phyloP scores from a whole-genome alignment of 139 green algal species.

The Medakamo hakoo region DNA sequence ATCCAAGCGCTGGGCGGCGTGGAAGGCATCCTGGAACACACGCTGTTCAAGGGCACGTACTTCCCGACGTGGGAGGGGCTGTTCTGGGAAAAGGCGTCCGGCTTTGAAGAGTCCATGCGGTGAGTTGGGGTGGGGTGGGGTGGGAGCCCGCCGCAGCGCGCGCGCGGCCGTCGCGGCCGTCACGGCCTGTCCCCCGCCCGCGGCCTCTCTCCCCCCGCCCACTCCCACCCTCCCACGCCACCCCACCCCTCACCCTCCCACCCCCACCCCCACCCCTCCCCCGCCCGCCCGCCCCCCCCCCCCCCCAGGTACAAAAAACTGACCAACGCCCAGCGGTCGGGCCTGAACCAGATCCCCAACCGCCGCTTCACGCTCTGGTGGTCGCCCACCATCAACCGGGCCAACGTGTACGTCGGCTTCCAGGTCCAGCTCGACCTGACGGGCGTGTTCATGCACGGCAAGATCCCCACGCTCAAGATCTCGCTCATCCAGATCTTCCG shows the following conservation, averaged over 20 bases:
- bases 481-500: slow-evolving; percentile 99
- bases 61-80: slow-evolving; percentile 99
- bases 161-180: not conserved
- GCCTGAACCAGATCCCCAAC: slow-evolving; percentile 99
- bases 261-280: not conserved
- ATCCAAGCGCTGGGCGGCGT: slow-evolving; percentile 96
- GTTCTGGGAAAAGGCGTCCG: slow-evolving; percentile 97
- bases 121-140: slow-evolving; percentile 2
- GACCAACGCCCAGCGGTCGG: slow-evolving; percentile 92
- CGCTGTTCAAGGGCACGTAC: slow-evolving; percentile 98
- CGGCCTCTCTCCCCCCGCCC: not conserved
- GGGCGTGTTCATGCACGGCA: slow-evolving; percentile 99
- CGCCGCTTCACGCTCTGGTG: slow-evolving; percentile 99
- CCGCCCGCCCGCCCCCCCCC: not conserved
- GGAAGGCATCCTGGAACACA: slow-evolving; percentile 99
- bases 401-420: slow-evolving; percentile 99
- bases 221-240: not conserved
- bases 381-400: slow-evolving; percentile 97
- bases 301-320: slow-evolving; percentile 92
- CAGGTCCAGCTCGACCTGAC: slow-evolving; percentile 99
- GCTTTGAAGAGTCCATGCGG: slow-evolving; percentile 22
- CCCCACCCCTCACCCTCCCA: not conserved
- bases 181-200: too few relatives aligned
- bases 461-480: slow-evolving; percentile 99
- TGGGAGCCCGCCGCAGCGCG: not conserved